A percentile compares a stretch with the other conserved stretches of the same genome.
phyloP scores from a whole-genome alignment of 2,329 filamentous ascomycete genomes.

The Beauveria sp. region DNA sequence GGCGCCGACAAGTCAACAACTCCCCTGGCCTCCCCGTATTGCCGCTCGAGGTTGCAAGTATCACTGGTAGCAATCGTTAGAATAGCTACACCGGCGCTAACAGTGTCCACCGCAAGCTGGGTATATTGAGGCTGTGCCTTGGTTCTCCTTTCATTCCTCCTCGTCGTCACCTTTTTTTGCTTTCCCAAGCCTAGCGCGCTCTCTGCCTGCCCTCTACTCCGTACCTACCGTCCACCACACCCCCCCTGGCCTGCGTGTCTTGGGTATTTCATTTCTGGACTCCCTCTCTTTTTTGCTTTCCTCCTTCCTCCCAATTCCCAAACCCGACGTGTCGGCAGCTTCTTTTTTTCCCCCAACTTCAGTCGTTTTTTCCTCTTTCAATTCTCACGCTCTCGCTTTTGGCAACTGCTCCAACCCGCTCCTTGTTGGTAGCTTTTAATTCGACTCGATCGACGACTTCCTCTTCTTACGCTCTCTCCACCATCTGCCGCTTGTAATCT shows the following conservation, averaged over 20 bases:
- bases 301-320: slow-evolving; percentile 1
- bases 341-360: slow-evolving; percentile 12
- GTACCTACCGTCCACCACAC: background rate
- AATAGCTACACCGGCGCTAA: background rate
- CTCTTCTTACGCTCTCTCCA: slow-evolving; percentile 16
- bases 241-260: background rate
- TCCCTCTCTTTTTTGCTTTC: slow-evolving; percentile 12
- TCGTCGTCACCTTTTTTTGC: background rate
- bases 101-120: background rate
- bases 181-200: background rate
- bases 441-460: slow-evolving; percentile 8
- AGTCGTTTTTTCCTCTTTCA: slow-evolving; percentile 15
- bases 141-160: slow-evolving; percentile 4
- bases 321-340: slow-evolving; percentile 13
- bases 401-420: slow-evolving; percentile 24
- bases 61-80: background rate
- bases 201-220: background rate
- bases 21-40: background rate
- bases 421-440: slow-evolving; percentile 27
- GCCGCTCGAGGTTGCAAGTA: background rate
- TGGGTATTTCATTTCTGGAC: slow-evolving; percentile 6
- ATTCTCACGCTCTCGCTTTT: slow-evolving; percentile 8
- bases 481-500: slow-evolving; percentile 10
- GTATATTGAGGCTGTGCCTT: slow-evolving; percentile 3
- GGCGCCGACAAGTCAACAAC: too few relatives aligned